phyloP scores from a whole-genome alignment of 148 eudicot genomes.

The Diospyros lotus region DNA sequence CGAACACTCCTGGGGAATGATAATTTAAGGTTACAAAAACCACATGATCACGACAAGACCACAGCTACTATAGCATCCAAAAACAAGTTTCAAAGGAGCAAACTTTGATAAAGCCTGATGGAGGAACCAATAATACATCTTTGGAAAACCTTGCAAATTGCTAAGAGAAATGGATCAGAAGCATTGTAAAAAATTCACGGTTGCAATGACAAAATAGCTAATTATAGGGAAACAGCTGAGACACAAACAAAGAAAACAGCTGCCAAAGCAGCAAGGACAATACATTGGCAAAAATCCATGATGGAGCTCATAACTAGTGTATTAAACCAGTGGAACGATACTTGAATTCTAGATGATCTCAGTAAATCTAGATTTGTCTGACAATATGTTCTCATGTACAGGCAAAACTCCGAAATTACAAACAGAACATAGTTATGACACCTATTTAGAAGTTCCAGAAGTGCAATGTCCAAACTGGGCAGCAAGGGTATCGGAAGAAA shows the following conservation, averaged over 20 bases:
- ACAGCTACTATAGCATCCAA: too few species aligned
- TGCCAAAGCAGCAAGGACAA: too few species aligned
- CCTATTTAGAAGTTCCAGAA: not conserved
- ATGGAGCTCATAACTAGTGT: not conserved
- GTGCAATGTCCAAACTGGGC: not conserved
- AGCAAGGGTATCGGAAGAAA: conserved; percentile 7
- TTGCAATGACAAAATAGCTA: not conserved
- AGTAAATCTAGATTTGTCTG: not conserved
- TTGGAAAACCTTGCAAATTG: not conserved
- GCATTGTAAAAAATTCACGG: not conserved
- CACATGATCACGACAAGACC: too few species aligned
- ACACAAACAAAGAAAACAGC: too few species aligned
- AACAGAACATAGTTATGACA: not conserved
- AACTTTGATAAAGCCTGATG: too few species aligned
- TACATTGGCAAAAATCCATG: not conserved
- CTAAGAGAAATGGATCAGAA: not conserved
- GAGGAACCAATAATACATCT: too few species aligned
- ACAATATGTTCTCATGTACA: conserved; percentile 6
- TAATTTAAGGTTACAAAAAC: too few species aligned
- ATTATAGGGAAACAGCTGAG: too few species aligned
- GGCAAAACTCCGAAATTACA: not conserved
- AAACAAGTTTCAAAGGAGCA: too few species aligned
- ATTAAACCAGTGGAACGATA: not conserved
- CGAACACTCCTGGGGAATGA: too few species aligned
- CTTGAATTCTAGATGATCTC: conserved; percentile 2